Evolutionary conservation across 208 protist species (phyloP).

Genomic region (Acanthamoeba healyi): DNA sequence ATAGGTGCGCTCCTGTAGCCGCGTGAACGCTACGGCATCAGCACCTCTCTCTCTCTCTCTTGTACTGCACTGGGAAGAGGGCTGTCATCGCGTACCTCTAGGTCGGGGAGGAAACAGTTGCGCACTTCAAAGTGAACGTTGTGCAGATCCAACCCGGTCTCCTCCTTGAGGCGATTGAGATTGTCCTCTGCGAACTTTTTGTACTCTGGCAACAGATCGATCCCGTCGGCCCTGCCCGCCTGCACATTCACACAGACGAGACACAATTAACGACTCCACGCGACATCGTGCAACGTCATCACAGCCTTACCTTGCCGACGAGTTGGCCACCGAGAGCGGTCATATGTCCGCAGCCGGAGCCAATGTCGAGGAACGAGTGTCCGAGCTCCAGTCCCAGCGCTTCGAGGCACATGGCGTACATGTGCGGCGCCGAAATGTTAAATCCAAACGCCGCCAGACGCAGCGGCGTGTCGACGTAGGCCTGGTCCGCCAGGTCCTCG

Average conservation of each 20-base stretch:
- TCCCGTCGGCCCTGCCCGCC: constrained; percentile 5
- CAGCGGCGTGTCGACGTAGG: constrained; percentile 41
- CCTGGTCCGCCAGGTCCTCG: not conserved
- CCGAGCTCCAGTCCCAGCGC: constrained; percentile 24
- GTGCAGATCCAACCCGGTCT: not conserved
- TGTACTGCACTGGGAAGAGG: no score
- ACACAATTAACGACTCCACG: not conserved
- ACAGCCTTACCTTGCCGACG: constrained; percentile 10
- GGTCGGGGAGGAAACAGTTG: constrained; percentile 41
- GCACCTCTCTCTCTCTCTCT: not conserved
- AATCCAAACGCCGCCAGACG: not conserved
- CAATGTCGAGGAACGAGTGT: constrained; percentile 31
- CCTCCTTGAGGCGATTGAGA: constrained; percentile 1
- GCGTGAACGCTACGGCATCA: not conserved
- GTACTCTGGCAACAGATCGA: constrained; percentile 21
- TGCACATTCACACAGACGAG: not conserved
- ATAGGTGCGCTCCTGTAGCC: not conserved
- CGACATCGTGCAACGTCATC: not conserved
- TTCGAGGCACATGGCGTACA: constrained; percentile 64
- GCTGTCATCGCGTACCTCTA: not conserved
- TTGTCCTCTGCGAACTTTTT: constrained; percentile 32
- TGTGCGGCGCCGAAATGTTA: constrained; percentile 55
- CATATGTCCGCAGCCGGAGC: constrained; percentile 47
- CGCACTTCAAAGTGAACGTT: constrained; percentile 42
- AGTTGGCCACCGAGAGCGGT: constrained; percentile 32